phyloP scores from a whole-genome alignment of 2,329 filamentous ascomycete species.

The Beauveria sp. region DNA sequence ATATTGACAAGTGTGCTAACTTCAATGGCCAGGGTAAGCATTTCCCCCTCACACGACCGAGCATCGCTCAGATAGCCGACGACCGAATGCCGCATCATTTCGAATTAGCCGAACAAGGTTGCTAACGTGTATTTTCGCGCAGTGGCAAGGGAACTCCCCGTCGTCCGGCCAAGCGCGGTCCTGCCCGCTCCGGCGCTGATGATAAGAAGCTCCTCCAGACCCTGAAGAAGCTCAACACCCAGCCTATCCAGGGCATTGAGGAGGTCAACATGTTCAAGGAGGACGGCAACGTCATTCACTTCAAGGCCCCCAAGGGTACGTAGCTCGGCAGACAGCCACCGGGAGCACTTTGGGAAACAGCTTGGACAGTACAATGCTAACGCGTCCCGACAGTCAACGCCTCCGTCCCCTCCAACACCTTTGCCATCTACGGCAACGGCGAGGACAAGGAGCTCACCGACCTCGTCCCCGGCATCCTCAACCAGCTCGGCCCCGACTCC shows the following conservation, averaged over 20 bases:
- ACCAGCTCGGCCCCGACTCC: slow-evolving; percentile 98
- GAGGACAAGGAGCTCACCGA: slow-evolving; percentile 99
- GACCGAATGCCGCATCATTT: slow-evolving; percentile 7
- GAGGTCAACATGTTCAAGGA: slow-evolving; percentile 99
- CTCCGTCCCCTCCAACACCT: slow-evolving; percentile 95
- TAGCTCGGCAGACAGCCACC: slow-evolving; percentile 17
- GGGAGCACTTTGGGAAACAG: not conserved
- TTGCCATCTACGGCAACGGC: slow-evolving; percentile 97
- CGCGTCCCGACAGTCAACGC: slow-evolving; percentile 66
- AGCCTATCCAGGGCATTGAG: slow-evolving; percentile 99
- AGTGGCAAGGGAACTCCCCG: slow-evolving; percentile 96
- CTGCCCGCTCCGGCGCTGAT: slow-evolving; percentile 85
- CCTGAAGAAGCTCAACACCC: slow-evolving; percentile 99
- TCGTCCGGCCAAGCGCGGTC: slow-evolving; percentile 97
- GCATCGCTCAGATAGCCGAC: not conserved
- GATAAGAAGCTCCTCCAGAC: slow-evolving; percentile 99
- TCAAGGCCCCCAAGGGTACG: slow-evolving; percentile 92
- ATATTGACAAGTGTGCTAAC: slow-evolving; percentile 14
- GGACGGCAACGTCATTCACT: slow-evolving; percentile 99
- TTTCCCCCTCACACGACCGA: slow-evolving; percentile 6
- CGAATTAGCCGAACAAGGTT: slow-evolving; percentile 13
- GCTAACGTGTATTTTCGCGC: slow-evolving; percentile 22
- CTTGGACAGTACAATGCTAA: slow-evolving; percentile 10
- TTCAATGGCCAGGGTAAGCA: slow-evolving; percentile 29
- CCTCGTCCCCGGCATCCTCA: slow-evolving; percentile 97